Evolutionary conservation across 331 rosid genomes (phyloP).

Genomic region (Stylosanthes scabra): DNA sequence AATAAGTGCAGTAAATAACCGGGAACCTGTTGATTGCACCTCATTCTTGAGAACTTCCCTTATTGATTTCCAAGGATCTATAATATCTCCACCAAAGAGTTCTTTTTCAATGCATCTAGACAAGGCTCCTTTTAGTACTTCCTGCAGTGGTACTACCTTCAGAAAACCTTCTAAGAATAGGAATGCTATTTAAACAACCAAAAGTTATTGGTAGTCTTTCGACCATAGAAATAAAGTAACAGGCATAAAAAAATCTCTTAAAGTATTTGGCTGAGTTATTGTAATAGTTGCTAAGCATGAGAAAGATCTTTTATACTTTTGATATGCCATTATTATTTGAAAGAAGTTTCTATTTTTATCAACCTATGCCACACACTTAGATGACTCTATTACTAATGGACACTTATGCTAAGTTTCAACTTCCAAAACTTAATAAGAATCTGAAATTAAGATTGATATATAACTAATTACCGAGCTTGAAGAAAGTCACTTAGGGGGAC

Average conservation of each 20-base stretch:
- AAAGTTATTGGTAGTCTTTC: no score
- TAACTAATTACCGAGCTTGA: no score
- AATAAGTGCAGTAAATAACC: conserved; percentile 62
- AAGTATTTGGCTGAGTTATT: no score
- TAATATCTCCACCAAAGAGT: conserved; percentile 77
- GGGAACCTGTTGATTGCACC: conserved; percentile 74
- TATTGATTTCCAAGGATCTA: conserved; percentile 85
- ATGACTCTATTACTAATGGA: conserved; percentile 4
- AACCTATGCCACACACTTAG: conserved; percentile 2
- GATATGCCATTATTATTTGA: no score
- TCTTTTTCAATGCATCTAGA: conserved; percentile 70
- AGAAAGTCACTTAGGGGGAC: no score
- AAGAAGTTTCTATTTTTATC: conserved; percentile 4
- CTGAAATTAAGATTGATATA: conserved; percentile 4
- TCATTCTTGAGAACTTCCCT: conserved; percentile 70
- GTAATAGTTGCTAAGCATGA: no score
- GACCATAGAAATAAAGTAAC: no score
- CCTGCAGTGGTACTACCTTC: conserved; percentile 56
- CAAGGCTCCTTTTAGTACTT: conserved; percentile 72
- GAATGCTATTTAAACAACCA: not conserved
- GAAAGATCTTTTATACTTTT: no score
- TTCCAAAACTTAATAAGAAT: conserved; percentile 8
- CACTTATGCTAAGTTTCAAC: conserved; percentile 23
- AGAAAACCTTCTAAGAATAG: not conserved
- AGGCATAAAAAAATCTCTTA: no score